Evolutionary conservation across 2,329 filamentous ascomycete species (phyloP), one percentile per base, ranked within the genome.

Genomic region (Fusarium armeniacum): DNA sequence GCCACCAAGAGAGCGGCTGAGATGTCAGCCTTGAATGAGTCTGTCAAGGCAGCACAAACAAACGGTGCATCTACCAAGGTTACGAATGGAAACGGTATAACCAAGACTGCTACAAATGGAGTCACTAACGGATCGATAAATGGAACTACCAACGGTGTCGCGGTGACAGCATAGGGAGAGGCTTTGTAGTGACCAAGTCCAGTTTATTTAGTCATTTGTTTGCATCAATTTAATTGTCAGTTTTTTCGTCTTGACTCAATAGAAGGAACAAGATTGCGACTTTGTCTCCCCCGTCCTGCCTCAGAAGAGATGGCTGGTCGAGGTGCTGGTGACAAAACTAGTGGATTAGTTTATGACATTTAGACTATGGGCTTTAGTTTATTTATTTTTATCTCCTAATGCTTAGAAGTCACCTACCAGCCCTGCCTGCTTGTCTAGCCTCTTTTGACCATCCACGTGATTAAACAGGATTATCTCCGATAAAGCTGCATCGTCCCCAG

Each of bases 1-100:
- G 75, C 75, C 9, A 55, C 62, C 5, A 77, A 76, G 71, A 55
- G 73, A 43, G 73, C 63, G 0, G 10, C 43, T 4, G 72, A 75
- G 50, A 76, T 76, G 75, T 62, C 73, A 2, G 62, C 62, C 1
- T 35, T 76, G 16, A 75, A 75, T 13, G 51, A 32, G 1, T 64
- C 62, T 13, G 65, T 58, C 15, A 58, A 63, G 30, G 62, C 52
- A 18, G 24, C 33, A 3, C 41, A 24, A 3, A 18, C 57, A 2
- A 66, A 67, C 22, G 61, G 45, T 2, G 16, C 47, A 13, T 9
- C 24, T 0, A 3, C 6, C 2, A 47, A 53, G 36, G 12, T 12
- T 3, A 24, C 30, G 0, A 67, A 58, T 12, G 57, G 51, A 2
- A 66, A 64, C 18, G 59, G 36, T 6, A 5, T n/a, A 1, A 3